phyloP scores from a whole-genome alignment of 768 basidiomycete species.

The Hygrocybe coccinea region DNA sequence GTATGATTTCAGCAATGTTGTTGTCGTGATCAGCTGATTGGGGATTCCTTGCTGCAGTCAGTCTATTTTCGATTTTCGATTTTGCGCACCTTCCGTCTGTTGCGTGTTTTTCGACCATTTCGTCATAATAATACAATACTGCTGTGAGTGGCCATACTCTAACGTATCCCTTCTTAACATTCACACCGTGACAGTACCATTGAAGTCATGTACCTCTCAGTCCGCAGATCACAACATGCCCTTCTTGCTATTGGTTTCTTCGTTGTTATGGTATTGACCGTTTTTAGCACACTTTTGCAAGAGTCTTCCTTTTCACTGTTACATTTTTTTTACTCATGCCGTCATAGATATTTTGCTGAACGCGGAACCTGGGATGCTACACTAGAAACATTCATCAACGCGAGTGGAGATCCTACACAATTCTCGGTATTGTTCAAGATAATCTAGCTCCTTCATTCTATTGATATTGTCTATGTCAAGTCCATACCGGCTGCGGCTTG shows the following conservation, averaged over 20 bases:
- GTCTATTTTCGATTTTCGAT: constrained; percentile 89
- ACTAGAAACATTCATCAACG: constrained; percentile 75
- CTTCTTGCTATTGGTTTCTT: constrained; percentile 85
- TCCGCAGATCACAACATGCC: constrained; percentile 81
- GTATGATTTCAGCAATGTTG: constrained; percentile 37
- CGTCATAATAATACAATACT: constrained; percentile 77
- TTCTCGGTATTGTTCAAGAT: constrained; percentile 51
- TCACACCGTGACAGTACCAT: constrained; percentile 64
- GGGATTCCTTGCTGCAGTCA: constrained; percentile 41
- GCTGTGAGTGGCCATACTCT: constrained; percentile 45
- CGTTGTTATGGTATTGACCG: constrained; percentile 78
- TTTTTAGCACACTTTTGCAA: constrained; percentile 81
- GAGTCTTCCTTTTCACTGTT: constrained; percentile 21
- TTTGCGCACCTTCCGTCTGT: constrained; percentile 79
- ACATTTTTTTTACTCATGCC: not conserved
- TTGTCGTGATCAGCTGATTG: not conserved
- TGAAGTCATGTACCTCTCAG: constrained; percentile 89
- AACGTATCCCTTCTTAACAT: not conserved
- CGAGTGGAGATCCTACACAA: constrained; percentile 77
- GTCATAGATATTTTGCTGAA: constrained; percentile 76
- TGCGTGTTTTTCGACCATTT: constrained; percentile 88
- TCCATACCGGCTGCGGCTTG: constrained; percentile 73
- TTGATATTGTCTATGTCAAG: constrained; percentile 23
- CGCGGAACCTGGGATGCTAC: constrained; percentile 84
- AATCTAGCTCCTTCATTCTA: not conserved